Conservation (phyloP, 345 rosid genomes). For the Eucalyptus erythrocorys region DNA sequence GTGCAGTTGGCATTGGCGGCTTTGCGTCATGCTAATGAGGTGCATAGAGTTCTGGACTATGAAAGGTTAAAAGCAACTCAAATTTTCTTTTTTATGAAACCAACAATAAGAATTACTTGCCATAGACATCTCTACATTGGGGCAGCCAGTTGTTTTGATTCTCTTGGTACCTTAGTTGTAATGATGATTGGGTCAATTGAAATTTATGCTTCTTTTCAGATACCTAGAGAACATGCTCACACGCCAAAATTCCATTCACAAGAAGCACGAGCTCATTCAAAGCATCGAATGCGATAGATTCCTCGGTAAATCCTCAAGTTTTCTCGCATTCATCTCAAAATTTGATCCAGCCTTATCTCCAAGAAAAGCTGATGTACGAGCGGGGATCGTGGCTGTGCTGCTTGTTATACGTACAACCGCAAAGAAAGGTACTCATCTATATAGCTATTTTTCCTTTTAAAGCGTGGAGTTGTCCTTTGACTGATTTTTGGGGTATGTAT, state of each 20-base stretch:
- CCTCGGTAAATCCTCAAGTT: constrained; percentile 29
- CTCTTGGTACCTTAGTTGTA: neutral
- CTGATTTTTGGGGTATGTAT: too few relatives aligned
- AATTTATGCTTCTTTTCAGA: constrained; percentile 19
- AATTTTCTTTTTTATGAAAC: neutral
- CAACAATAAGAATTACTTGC: neutral
- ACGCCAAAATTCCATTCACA: constrained; percentile 42
- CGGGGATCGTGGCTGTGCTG: too few relatives aligned
- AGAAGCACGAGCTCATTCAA: constrained; percentile 40
- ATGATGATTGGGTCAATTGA: neutral
- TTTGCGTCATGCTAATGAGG: constrained; percentile 52
- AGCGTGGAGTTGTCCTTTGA: too few relatives aligned
- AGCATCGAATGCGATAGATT: constrained; percentile 35
- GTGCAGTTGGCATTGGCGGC: constrained; percentile 85
- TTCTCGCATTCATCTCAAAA: neutral
- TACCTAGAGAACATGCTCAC: constrained; percentile 46
- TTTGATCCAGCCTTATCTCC: neutral
- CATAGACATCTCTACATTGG: neutral
- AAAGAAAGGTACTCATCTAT: too few relatives aligned
- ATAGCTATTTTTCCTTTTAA: too few relatives aligned
- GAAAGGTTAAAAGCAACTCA: constrained; percentile 37
- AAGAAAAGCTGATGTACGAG: too few relatives aligned
- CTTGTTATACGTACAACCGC: too few relatives aligned
- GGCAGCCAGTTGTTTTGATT: neutral
- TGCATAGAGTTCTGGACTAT: constrained; percentile 47